Base-by-base conservation (phyloP, 176 grass and related monocot species). In the Rhynchospora breviuscula region DNA sequence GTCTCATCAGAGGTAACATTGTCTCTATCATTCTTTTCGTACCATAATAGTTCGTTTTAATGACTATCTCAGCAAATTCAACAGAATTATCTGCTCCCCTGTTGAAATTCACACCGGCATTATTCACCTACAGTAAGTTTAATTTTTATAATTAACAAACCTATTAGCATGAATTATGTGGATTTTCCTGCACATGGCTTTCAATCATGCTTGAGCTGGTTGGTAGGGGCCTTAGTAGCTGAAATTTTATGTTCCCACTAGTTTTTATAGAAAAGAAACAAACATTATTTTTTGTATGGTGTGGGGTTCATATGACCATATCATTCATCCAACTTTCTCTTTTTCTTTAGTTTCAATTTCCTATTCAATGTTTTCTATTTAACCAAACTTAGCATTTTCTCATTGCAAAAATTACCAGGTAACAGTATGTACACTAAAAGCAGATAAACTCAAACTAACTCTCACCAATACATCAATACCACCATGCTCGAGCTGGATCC, bases 51-150 rank as follows among this genome's bases (percentile, higher is more conserved):
- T 95, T 99, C 51, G 96, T 93, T 64, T 87, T 8, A 11, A 99
- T 89, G 67, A 98, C 96, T 79, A 88, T 53, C 45, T 93, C 89
- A 67, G 93, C 86, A 63, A 91, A 95, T 54, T 90, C 91, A 77
- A 98, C 91, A 62, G 93, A 93, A 76, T 95, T 98, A 81, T 90
- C 85, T 49, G 89, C 53, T 63, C 96, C 96, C 79, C 63, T 89
- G 45, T 95, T 98, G 85, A 98, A 98, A 85, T 98, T 98, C 9
- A 95, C 91, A 63, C 93, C 96, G 84, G 91, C 96, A 93, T 95
- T 95, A 83, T 98, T 98, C 63, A 98, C 83, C 96, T 95, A 82
- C 35, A 82, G 86, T 78, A 87, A 67, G 2, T 21, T 33, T 66
- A 80, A 66, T 83, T 81, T 87, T 1, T 52, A 65, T 10, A 84